These are phyloP conservation scores for Ziziphus jujuba DNA, from an alignment of 306 rosid genomes.

Conservation along the genomic window DNA sequence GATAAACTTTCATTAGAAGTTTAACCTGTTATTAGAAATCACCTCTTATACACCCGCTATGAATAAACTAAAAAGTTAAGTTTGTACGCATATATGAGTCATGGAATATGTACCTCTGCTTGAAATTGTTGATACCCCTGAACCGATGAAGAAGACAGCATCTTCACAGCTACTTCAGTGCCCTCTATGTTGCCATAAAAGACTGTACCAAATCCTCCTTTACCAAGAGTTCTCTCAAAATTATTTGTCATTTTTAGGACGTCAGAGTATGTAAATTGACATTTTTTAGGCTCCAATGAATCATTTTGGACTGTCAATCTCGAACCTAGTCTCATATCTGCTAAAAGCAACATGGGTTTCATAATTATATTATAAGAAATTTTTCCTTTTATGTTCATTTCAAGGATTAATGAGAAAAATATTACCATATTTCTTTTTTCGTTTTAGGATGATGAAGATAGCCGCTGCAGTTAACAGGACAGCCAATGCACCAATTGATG, in stretches of 20 bases:
- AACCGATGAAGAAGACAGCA: slow-evolving; percentile 41
- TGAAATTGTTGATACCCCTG: slow-evolving; percentile 53
- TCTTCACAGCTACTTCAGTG: slow-evolving; percentile 61
- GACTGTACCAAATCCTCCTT: slow-evolving; percentile 58
- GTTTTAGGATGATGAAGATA: slow-evolving; percentile 20
- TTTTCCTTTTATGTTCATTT: neutral
- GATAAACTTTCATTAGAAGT: slow-evolving; percentile 48
- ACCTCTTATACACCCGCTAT: neutral
- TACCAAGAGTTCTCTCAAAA: slow-evolving; percentile 36
- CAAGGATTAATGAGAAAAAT: neutral
- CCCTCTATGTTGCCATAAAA: slow-evolving; percentile 34
- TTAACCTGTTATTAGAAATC: slow-evolving; percentile 31
- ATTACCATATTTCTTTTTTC: slow-evolving; percentile 9
- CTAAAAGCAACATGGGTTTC: neutral
- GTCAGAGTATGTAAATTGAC: slow-evolving; percentile 49
- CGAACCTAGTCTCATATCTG: neutral
- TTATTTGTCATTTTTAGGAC: slow-evolving; percentile 32
- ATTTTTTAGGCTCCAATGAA: slow-evolving; percentile 39
- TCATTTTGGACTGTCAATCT: neutral
- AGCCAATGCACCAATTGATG: slow-evolving; percentile 41
- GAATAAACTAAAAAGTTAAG: neutral
- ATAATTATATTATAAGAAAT: neutral
- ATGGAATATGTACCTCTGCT: slow-evolving; percentile 40
- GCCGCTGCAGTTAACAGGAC: slow-evolving; percentile 10
- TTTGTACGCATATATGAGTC: neutral